Base-by-base conservation (phyloP, 306 rosid species). In the Ormosia semicastrata region DNA sequence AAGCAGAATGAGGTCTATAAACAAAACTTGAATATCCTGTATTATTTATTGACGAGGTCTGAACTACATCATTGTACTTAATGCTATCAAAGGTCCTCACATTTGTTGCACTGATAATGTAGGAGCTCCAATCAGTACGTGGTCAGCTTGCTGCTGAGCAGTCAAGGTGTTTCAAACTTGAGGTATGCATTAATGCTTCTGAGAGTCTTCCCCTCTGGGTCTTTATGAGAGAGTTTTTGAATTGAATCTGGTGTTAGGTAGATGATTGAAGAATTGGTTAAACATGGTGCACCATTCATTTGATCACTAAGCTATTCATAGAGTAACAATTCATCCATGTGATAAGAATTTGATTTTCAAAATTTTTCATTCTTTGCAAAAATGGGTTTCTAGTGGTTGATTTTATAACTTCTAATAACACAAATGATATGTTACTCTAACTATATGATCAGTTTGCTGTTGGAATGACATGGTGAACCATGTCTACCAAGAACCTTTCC, bases 111-210 rank as follows among this genome's bases (percentile, higher is more conserved):
- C 34, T 82, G 30, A 30, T 66, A 54, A 53, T 81, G 77, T 83
- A 94, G 97, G 98, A 94, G 91, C 98, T 94, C 86, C 97, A 94
- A 86, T 94, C 97, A n/a, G 91, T 93, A 43, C 95, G 98, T 6
- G 91, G 94, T 24, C 97, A 94, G 83, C 97, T 94, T 74, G 98
- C 94, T 46, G 83, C 95, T 44, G 97, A 94, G 90, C 98, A 94
- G 75, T 94, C 98, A 5, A 93, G 97, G 85, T 94, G 97, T 87
- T 94, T 94, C 91, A 94, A 94, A 85, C 97, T 94, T 8, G 98
- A 94, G 97, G 98, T 94, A 87, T 59, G 85, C 24, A 40, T 60
- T 76, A 36, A 71, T 83, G 62, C 60, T 39, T 76, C 64, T 9
- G 65, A 53, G 64, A 75, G 60, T 64, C 44, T 67, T 81, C 50